Evolutionary conservation across 169 alveolate genomes (phyloP), one percentile per base, ranked within the genome.

Genomic region (Eimeria necatrix): DNA sequence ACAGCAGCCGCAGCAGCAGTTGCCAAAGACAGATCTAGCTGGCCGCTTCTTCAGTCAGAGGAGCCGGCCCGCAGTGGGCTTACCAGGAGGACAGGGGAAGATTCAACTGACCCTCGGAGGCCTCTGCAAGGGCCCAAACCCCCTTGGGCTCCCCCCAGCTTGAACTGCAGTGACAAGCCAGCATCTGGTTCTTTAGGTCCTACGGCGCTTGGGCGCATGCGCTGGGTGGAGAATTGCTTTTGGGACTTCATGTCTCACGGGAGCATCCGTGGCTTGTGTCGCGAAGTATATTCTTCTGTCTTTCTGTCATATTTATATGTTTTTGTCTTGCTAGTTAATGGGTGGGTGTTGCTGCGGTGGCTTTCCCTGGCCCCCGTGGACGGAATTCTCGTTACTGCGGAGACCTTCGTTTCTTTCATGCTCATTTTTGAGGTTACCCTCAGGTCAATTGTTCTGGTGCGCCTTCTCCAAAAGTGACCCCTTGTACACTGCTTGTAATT

Each of bases 361-460:
- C 26, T 91, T 22, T 22, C 56, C 20, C 91, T 32, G 76, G 24
- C 95, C 49, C 78, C 52, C 24, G 73, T 91, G 20, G 84, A 91
- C 52, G 3, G 8, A 22, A 24, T 49, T 49, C 71, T 78, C 22
- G 90, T 91, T 16, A 46, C 46, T 24, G 95, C 95, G 9, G 95
- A 91, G 51, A 22, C 60, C 26, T 91, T 74, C 51, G 91, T 91
- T 71, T 71, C 91, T 26, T 16, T 48, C 68, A 91, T 78, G 91
- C 95, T 91, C 46, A 32, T 91, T 8, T 41, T 91, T 12, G 95
- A 91, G 56, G 95, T 91, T 3, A n/a, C 48, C 9, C 83, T 91
- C 20, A 80, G 95, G 12, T 85, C 95, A 1, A 41, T 91, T n/a
- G 91, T 91, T 6, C 71, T 78, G 88, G 95, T 91, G 26, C 74